Conservation (phyloP, 331 rosid genomes). For the Erythrophleum ivorense region DNA sequence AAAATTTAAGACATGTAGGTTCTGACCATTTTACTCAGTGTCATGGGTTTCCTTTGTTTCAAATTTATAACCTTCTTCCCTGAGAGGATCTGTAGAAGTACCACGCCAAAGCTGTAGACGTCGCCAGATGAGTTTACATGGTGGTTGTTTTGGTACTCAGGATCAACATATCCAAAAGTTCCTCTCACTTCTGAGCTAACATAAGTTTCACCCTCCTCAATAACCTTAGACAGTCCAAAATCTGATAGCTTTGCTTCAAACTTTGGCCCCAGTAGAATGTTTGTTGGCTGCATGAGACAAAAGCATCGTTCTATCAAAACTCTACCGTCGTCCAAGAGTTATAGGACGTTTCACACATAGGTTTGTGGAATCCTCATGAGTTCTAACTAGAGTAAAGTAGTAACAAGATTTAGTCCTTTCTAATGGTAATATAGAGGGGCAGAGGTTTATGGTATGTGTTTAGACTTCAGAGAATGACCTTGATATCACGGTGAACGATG, state of each 20-base stretch:
- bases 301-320: not conserved
- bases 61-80: conserved; percentile 64
- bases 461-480: conserved; percentile 45
- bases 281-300: conserved; percentile 59
- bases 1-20: not conserved
- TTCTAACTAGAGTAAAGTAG: not conserved
- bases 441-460: not conserved
- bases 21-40: conserved; percentile 59
- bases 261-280: conserved; percentile 66
- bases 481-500: conserved; percentile 76
- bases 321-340: conserved; percentile 8
- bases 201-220: conserved; percentile 55
- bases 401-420: not conserved
- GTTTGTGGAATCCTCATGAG: conserved; percentile 1
- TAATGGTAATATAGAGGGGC: not conserved
- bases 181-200: conserved; percentile 75
- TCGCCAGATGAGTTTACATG: conserved; percentile 62
- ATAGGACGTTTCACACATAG: not conserved
- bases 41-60: conserved; percentile 63
- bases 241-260: conserved; percentile 73
- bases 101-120: conserved; percentile 69
- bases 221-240: conserved; percentile 66
- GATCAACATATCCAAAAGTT: conserved; percentile 73
- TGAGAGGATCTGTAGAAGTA: conserved; percentile 69
- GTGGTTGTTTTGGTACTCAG: conserved; percentile 60